Evolutionary conservation across 139 green algal genomes (phyloP).

Genomic region (Chlamydomonas incerta): DNA sequence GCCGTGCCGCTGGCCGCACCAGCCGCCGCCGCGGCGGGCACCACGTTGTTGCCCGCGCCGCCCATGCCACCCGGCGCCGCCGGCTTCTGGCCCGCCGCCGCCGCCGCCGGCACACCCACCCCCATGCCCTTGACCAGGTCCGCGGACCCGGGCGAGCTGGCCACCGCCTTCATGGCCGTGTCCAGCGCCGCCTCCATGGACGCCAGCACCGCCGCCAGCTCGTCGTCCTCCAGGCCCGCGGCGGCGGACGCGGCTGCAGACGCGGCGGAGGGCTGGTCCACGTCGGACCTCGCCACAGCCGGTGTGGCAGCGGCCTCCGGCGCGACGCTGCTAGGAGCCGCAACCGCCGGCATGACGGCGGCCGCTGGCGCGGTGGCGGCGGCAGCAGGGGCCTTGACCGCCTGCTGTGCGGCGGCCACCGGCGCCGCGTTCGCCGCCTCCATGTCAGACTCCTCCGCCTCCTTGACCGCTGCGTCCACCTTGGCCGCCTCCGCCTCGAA

Average conservation of each 20-base stretch:
- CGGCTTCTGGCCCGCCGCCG: neutral
- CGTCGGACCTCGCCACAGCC: neutral
- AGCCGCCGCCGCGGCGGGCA: neutral
- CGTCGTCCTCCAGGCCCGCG: conserved; percentile 4
- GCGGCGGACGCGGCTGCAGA: neutral
- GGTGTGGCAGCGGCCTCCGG: neutral
- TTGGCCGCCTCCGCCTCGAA: neutral
- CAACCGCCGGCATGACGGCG: no score
- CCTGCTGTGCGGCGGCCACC: neutral
- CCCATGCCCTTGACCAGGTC: no score
- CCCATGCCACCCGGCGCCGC: no score
- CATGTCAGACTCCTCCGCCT: neutral
- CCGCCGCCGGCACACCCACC: neutral
- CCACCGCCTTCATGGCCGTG: neutral
- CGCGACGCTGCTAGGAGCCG: no score
- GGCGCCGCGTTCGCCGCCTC: neutral
- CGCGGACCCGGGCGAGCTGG: neutral
- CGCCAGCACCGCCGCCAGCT: conserved; percentile 22
- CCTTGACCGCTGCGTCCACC: neutral
- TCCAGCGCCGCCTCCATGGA: conserved; percentile 28
- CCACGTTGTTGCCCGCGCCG: neutral
- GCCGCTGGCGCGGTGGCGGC: neutral
- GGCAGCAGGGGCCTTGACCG: neutral
- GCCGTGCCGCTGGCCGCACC: neutral
- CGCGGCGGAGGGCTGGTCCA: neutral